A percentile compares a stretch with the other conserved stretches of the same genome.
Conservation (phyloP, 495 filamentous ascomycete species). For the Clavariopsis aquatica region DNA sequence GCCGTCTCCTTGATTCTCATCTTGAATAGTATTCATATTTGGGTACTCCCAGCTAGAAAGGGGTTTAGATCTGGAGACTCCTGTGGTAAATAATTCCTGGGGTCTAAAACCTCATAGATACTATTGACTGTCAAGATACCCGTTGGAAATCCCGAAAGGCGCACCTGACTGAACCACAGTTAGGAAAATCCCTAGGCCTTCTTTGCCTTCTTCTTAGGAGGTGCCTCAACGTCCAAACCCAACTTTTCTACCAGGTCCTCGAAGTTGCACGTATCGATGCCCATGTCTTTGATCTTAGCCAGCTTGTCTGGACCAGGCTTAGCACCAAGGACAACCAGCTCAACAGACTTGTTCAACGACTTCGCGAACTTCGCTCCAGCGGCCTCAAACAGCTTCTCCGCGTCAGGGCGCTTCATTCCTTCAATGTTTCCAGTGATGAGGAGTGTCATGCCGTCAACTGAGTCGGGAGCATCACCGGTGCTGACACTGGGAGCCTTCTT, state of each 20-base stretch:
- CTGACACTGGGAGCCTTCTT: conserved; percentile 20
- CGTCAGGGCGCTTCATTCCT: conserved; percentile 13
- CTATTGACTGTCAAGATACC: too few relatives aligned
- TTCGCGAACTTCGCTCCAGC: conserved; percentile 25
- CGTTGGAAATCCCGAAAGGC: too few relatives aligned
- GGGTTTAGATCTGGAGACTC: too few relatives aligned
- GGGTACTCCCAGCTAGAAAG: too few relatives aligned
- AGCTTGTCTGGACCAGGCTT: conserved; percentile 30
- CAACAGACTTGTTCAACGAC: conserved; percentile 28
- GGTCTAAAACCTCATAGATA: too few relatives aligned
- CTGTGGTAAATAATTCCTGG: too few relatives aligned
- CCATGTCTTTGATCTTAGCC: conserved; percentile 17
- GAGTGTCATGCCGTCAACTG: conserved; percentile 24
- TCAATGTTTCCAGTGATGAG: conserved; percentile 26
- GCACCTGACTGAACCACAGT: too few relatives aligned
- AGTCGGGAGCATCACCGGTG: conserved; percentile 21
- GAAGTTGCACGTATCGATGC: conserved; percentile 20
- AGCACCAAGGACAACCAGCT: conserved; percentile 23
- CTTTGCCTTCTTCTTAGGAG: conserved; percentile 31
- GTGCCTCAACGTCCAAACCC: conserved; percentile 17
- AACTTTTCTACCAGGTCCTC: conserved; percentile 23
- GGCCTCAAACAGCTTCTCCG: conserved; percentile 24
- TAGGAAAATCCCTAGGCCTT: background rate
- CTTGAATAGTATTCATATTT: too few relatives aligned
- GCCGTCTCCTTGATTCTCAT: too few relatives aligned